A percentile compares a stretch with the other conserved stretches of the same genome.
phyloP scores from a whole-genome alignment of 495 filamentous ascomycete genomes.

The Aspergillus campestris region DNA sequence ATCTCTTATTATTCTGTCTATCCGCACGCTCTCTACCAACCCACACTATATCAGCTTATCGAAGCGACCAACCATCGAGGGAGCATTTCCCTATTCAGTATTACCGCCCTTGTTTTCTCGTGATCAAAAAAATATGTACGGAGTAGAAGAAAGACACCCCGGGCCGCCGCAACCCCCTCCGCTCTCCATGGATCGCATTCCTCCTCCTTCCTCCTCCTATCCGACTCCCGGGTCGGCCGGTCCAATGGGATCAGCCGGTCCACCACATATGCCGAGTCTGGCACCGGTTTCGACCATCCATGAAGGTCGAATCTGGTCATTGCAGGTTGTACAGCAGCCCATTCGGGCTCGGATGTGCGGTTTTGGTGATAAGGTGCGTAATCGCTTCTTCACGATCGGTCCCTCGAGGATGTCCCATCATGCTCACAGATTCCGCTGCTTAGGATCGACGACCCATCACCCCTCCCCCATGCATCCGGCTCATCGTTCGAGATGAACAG shows the following conservation, averaged over 20 bases:
- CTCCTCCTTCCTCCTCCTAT: constrained; percentile 33
- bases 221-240: constrained; percentile 27
- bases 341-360: constrained; percentile 96
- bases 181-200: constrained; percentile 42
- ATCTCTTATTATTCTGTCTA: no score
- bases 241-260: constrained; percentile 7
- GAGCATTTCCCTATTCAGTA: constrained; percentile 1
- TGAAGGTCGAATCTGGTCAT: constrained; percentile 49
- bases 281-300: constrained; percentile 30
- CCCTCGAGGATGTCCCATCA: neutral
- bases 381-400: neutral
- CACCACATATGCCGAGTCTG: constrained; percentile 26
- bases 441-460: constrained; percentile 95
- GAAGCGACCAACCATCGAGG: neutral
- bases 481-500: constrained; percentile 68
- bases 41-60: no score
- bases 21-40: no score
- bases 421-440: neutral
- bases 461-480: constrained; percentile 83
- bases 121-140: constrained; percentile 32
- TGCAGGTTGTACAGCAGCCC: constrained; percentile 87
- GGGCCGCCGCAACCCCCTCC: constrained; percentile 32
- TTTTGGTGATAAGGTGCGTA: constrained; percentile 88
- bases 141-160: constrained; percentile 37
- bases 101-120: constrained; percentile 7